A percentile compares a stretch with the other conserved stretches of the same genome.
Evolutionary conservation across 225 moss, liverwort and hornwort genomes (phyloP).

Genomic region (Climacium dendroides): DNA sequence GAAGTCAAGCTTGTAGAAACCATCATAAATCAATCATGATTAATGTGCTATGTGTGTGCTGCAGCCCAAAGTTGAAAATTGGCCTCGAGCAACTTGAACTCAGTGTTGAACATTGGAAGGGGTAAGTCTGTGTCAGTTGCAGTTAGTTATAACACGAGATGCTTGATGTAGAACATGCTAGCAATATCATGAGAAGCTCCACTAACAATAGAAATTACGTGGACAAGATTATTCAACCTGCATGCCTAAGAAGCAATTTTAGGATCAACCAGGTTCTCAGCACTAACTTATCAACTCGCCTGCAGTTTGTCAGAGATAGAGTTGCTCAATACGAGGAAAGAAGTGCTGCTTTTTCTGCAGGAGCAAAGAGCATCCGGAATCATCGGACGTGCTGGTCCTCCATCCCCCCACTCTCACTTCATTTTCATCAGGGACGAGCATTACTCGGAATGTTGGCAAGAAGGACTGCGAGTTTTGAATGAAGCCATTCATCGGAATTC

Average conservation of each 20-base stretch:
- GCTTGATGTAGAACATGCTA: background rate
- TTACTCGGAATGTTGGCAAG: background rate
- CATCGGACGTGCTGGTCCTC: background rate
- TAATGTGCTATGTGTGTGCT: no score
- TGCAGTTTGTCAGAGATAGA: background rate
- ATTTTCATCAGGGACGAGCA: background rate
- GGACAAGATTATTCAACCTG: background rate
- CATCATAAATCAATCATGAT: background rate
- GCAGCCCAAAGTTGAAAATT: no score
- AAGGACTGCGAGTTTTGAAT: background rate
- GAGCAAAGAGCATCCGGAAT: background rate
- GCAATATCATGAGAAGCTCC: background rate
- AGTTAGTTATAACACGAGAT: background rate
- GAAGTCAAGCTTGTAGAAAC: background rate
- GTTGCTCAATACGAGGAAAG: background rate
- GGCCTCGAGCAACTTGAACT: background rate
- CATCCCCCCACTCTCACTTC: background rate
- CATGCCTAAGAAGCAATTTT: background rate
- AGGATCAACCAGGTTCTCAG: background rate
- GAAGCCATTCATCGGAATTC: background rate
- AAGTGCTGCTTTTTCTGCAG: background rate
- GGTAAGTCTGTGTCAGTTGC: background rate
- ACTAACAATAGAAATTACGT: background rate
- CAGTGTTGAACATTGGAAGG: background rate
- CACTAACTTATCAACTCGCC: background rate